Evolutionary conservation across 352 stramenopile genomes (phyloP).

Genomic region (Phytophthora rubi): DNA sequence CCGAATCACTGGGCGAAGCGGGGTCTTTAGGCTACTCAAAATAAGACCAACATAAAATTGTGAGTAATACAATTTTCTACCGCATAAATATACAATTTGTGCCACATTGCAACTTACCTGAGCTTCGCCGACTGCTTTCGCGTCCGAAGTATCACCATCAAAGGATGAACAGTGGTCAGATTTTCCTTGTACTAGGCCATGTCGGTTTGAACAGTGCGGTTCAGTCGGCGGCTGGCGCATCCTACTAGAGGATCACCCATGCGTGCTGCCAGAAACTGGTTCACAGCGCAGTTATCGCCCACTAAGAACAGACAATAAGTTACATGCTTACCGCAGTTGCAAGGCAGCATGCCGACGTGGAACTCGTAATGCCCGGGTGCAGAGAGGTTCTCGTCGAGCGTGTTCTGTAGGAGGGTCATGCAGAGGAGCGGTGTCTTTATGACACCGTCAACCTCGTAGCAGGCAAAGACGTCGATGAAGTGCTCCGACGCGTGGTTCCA

Average conservation of each 20-base stretch:
- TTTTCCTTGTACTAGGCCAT: not conserved
- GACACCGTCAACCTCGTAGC: constrained; percentile 6
- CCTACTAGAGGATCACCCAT: constrained; percentile 1
- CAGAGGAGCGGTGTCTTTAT: not conserved
- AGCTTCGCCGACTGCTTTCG: constrained; percentile 3
- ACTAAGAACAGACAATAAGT: not conserved
- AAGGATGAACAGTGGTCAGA: not conserved
- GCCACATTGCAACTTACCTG: no score
- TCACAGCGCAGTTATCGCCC: constrained; percentile 5
- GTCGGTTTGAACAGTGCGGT: not conserved
- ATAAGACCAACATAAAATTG: not conserved
- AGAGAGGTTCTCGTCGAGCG: not conserved
- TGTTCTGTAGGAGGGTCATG: constrained; percentile 3
- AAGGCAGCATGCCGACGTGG: constrained; percentile 2
- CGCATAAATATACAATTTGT: no score
- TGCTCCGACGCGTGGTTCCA: constrained; percentile 16
- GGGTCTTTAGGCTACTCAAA: not conserved
- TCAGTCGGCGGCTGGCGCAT: constrained; percentile 2
- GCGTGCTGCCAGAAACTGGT: not conserved
- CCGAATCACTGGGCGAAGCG: not conserved
- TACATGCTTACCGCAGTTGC: constrained; percentile 4
- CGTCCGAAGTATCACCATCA: constrained; percentile 3
- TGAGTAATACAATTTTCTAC: not conserved
- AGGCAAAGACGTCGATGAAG: constrained; percentile 17
- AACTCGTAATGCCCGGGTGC: constrained; percentile 1